Percentiles rank a stretch among this genome's conserved stretches.
Conservation (phyloP, 2,329 filamentous ascomycete species). For the Botryotinia convoluta region DNA sequence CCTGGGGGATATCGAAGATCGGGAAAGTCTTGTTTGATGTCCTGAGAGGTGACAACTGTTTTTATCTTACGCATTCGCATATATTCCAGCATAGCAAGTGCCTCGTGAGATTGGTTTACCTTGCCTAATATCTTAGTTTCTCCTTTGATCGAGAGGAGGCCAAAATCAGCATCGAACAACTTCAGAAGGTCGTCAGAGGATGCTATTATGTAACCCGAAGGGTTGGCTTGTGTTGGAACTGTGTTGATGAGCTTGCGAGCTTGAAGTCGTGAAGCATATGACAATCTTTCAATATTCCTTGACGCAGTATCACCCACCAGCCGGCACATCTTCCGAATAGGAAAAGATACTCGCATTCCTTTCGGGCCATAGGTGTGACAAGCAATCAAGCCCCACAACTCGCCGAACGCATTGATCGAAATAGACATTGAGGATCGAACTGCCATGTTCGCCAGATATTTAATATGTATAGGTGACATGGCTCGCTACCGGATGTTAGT, state of each 20-base stretch:
- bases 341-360: slow-evolving; percentile 89
- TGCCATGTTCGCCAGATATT: slow-evolving; percentile 84
- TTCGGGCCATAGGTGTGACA: slow-evolving; percentile 76
- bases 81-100: slow-evolving; percentile 81
- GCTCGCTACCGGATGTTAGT: slow-evolving; percentile 50
- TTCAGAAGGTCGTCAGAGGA: slow-evolving; percentile 82
- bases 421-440: slow-evolving; percentile 95
- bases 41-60: slow-evolving; percentile 74
- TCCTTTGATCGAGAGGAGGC: slow-evolving; percentile 78
- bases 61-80: slow-evolving; percentile 71
- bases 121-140: slow-evolving; percentile 83
- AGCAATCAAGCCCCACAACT: slow-evolving; percentile 84
- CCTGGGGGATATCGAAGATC: slow-evolving; percentile 78
- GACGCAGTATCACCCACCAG: slow-evolving; percentile 83
- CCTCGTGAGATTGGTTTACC: slow-evolving; percentile 75
- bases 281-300: slow-evolving; percentile 81
- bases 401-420: slow-evolving; percentile 80
- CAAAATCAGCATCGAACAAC: slow-evolving; percentile 85
- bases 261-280: slow-evolving; percentile 80
- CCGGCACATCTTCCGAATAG: slow-evolving; percentile 88
- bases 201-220: slow-evolving; percentile 85
- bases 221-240: slow-evolving; percentile 74
- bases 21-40: slow-evolving; percentile 73
- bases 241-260: slow-evolving; percentile 87
- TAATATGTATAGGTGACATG: slow-evolving; percentile 87